These are phyloP conservation scores for Nephromyces sp. DNA, from an alignment of 169 alveolate species.

Conservation along the genomic window DNA sequence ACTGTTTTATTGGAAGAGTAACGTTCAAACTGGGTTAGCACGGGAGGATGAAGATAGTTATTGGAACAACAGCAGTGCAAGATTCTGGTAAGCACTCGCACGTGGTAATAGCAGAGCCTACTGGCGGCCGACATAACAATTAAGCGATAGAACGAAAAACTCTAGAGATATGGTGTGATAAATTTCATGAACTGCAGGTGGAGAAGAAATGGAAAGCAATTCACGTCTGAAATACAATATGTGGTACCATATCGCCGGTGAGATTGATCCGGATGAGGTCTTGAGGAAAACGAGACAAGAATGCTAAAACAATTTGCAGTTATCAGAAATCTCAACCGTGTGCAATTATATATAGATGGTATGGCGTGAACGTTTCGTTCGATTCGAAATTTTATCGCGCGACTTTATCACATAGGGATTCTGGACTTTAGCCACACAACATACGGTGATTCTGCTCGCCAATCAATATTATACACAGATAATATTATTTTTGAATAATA, in stretches of 20 bases:
- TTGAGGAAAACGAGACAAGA: background rate
- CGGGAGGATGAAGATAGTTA: conserved; percentile 58
- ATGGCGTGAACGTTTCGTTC: background rate
- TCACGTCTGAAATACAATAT: conserved; percentile 55
- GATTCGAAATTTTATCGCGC: background rate
- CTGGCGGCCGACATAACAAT: too few relatives aligned
- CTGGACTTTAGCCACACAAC: background rate
- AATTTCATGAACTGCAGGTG: too few relatives aligned
- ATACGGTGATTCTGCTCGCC: background rate
- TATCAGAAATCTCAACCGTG: background rate
- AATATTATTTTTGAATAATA: too few relatives aligned
- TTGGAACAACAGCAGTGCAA: conserved; percentile 44
- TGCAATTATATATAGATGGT: background rate
- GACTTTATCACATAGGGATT: background rate
- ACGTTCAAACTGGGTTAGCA: conserved; percentile 27
- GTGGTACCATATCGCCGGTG: conserved; percentile 71
- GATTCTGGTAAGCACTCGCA: conserved; percentile 25
- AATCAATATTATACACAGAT: background rate
- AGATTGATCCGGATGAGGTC: background rate
- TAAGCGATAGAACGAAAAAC: too few relatives aligned
- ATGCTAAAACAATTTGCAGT: background rate
- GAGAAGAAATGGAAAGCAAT: conserved; percentile 54
- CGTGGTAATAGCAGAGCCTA: background rate
- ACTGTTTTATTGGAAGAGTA: background rate
- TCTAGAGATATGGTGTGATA: too few relatives aligned